Evolutionary conservation across 2,329 filamentous ascomycete species (phyloP).

Genomic region (Graphilbum sp.): DNA sequence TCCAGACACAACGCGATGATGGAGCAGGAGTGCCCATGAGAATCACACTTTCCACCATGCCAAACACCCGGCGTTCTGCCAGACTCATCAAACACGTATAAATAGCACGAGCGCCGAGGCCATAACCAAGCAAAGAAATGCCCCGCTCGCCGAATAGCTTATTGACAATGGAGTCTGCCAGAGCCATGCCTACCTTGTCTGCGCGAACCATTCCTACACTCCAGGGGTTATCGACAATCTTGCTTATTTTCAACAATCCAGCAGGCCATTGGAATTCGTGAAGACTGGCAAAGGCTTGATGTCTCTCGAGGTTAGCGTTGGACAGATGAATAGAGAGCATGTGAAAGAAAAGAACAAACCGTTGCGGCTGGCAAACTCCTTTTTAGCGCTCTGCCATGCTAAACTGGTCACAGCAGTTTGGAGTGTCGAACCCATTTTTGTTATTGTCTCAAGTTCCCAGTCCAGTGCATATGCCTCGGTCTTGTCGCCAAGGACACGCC

Average conservation of each 20-base stretch:
- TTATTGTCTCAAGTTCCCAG: conserved; percentile 66
- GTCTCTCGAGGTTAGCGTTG: neutral
- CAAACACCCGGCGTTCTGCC: conserved; percentile 68
- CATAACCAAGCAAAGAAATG: conserved; percentile 68
- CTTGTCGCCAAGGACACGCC: conserved; percentile 56
- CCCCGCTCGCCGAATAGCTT: conserved; percentile 70
- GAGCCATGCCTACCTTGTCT: conserved; percentile 53
- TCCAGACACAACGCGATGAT: conserved; percentile 56
- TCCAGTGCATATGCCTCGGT: conserved; percentile 69
- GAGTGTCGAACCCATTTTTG: conserved; percentile 63
- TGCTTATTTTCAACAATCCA: conserved; percentile 48
- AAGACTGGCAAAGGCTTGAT: conserved; percentile 4
- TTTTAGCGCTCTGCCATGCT: conserved; percentile 58
- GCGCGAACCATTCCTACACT: conserved; percentile 58
- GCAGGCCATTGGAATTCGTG: conserved; percentile 33
- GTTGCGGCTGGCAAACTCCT: conserved; percentile 27
- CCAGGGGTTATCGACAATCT: conserved; percentile 70
- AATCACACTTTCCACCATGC: conserved; percentile 70
- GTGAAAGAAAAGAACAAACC: conserved; percentile 20
- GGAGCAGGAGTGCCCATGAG: conserved; percentile 73
- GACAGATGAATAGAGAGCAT: too few species aligned
- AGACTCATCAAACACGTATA: conserved; percentile 69
- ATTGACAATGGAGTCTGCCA: conserved; percentile 70
- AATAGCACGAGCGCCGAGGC: conserved; percentile 66
- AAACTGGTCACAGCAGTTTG: conserved; percentile 61